These are phyloP conservation scores for Clathrospora elynae DNA, from an alignment of 2,329 filamentous ascomycete genomes.

Conservation along the genomic window DNA sequence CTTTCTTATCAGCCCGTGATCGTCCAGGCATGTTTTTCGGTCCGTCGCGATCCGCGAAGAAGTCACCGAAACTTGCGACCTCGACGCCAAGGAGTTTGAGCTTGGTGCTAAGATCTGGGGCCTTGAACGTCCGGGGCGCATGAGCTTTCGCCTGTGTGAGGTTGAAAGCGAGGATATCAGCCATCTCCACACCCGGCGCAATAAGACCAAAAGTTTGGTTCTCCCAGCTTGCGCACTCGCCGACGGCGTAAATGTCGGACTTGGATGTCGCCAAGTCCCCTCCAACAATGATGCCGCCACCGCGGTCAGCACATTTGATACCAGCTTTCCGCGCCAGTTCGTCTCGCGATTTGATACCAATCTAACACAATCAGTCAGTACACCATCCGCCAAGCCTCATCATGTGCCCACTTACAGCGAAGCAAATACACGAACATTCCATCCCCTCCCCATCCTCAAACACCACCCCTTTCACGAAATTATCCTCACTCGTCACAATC, in stretches of 20 bases:
- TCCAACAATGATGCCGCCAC: conserved; percentile 76
- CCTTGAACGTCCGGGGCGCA: conserved; percentile 71
- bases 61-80: conserved; percentile 91
- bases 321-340: conserved; percentile 73
- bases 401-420: conserved; percentile 61
- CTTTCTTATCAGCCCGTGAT: conserved; percentile 54
- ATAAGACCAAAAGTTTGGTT: conserved; percentile 87
- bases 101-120: conserved; percentile 88
- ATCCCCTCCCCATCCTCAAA: conserved; percentile 83
- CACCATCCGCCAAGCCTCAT: not conserved
- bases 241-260: conserved; percentile 80
- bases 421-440: conserved; percentile 81
- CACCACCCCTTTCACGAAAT: conserved; percentile 72
- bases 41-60: conserved; percentile 86
- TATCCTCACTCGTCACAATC: conserved; percentile 70
- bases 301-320: conserved; percentile 72
- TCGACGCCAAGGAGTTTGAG: conserved; percentile 88
- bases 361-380: conserved; percentile 49
- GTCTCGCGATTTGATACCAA: conserved; percentile 81
- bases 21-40: conserved; percentile 73
- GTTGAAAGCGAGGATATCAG: conserved; percentile 88
- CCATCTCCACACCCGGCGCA: conserved; percentile 89
- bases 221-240: conserved; percentile 89
- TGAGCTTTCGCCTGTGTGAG: conserved; percentile 81
- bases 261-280: conserved; percentile 70